Base-by-base conservation (phyloP, 768 basidiomycete genomes). In the Amanita fuliginea region DNA sequence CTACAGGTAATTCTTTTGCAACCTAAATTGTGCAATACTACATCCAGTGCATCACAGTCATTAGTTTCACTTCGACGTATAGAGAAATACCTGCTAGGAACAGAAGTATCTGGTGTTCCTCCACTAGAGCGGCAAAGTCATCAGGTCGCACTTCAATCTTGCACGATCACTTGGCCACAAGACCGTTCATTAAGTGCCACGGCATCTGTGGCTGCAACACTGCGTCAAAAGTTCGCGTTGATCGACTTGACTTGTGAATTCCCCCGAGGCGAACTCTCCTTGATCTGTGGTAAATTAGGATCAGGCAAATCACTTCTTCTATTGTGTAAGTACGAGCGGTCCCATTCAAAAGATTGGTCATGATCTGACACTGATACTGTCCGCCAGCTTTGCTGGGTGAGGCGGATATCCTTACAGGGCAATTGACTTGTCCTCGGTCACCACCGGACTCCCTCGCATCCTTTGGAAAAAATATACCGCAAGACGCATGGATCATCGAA, bases 111-210 rank as follows among this genome's bases (percentile, higher is more conserved):
- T 1, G 63, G 72, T 1, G 80, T 87, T 9, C 73, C 71, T 3
- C 80, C 81, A 2, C 62, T 86, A 6, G 63, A 70, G 18, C 62
- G 74, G 24, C 77, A 83, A 54, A 71, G 73, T n/a, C 69, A 73
- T 45, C 74, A 68, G 3, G 81, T 94, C 47, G 73, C 81, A 0
- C 76, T 94, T 56, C 85, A 85, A 60, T 86, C 85, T 8, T 91
- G 89, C 34, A 95, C 89, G 1, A 72, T 91, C 42, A 89, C 90
- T 1, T 97, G 93, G 93, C 87, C 93, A 0, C 81, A 83, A 56
- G 88, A 92, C 54, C 78, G 86, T 32, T 52, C 63, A 18, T 67
- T 66, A 39, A 71, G 75, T 21, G 59, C 59, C 1, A 66, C 74
- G 3, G 66, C 81, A 2, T 83, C 83, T 3, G 71, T 68, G 13